Conservation (phyloP, 305 asterid genomes). For the Petunia hybrid region DNA sequence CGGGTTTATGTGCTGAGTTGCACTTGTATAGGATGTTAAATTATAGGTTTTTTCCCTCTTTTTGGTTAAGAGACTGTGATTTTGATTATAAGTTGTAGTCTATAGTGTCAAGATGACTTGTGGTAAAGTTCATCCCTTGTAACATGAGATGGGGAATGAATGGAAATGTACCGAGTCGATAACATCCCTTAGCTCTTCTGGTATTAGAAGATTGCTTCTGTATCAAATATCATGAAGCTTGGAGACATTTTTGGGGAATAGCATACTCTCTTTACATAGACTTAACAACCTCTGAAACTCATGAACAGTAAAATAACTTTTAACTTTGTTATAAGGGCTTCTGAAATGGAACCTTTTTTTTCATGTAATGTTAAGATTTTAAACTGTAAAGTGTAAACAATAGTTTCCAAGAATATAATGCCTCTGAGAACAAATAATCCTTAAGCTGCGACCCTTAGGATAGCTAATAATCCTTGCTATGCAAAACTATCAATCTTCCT, state of each 20-base stretch:
- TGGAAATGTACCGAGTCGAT: background rate
- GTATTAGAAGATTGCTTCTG: background rate
- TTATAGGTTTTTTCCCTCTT: background rate
- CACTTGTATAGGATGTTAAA: slow-evolving; percentile 21
- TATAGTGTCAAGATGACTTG: slow-evolving; percentile 3
- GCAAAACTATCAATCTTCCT: no score
- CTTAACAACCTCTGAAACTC: background rate
- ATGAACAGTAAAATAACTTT: background rate
- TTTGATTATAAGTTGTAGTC: slow-evolving; percentile 20
- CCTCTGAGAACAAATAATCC: background rate
- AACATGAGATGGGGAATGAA: slow-evolving; percentile 10
- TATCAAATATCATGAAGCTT: slow-evolving; percentile 5
- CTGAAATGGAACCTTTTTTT: background rate
- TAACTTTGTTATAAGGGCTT: background rate
- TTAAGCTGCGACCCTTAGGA: no score
- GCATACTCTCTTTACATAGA: background rate
- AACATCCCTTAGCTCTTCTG: slow-evolving; percentile 7
- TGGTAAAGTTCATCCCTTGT: background rate
- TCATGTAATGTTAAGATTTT: background rate
- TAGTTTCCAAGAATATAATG: background rate
- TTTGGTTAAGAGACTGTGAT: background rate
- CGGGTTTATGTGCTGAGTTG: slow-evolving; percentile 10
- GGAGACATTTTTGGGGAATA: background rate
- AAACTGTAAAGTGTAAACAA: background rate
- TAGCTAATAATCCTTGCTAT: no score